Evolutionary conservation across 768 basidiomycete species (phyloP).

Genomic region (Pleurotus djamor): DNA sequence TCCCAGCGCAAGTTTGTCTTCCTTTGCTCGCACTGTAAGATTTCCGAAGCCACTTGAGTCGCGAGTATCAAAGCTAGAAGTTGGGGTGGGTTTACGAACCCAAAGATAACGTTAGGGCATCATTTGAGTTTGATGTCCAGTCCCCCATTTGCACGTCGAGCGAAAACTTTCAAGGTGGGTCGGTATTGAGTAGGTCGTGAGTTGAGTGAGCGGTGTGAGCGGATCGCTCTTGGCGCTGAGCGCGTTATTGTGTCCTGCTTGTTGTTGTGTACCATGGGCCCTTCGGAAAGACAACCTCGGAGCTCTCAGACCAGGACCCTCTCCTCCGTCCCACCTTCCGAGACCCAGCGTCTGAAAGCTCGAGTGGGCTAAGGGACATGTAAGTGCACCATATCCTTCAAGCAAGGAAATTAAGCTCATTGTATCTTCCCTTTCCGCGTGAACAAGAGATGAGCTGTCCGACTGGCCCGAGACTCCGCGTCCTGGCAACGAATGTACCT

Average conservation of each 20-base stretch:
- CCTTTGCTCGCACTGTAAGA: slow-evolving; percentile 62
- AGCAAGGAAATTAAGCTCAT: no score
- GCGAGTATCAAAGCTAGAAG: background rate
- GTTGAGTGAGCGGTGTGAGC: slow-evolving; percentile 1
- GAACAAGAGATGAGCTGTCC: no score
- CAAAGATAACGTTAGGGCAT: slow-evolving; percentile 72
- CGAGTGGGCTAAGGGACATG: no score
- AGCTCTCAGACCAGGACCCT: background rate
- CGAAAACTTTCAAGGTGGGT: background rate
- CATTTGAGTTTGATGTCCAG: slow-evolving; percentile 82
- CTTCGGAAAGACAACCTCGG: background rate
- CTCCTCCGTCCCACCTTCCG: background rate
- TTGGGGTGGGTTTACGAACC: slow-evolving; percentile 40
- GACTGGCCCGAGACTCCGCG: no score
- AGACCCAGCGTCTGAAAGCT: no score
- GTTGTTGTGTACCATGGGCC: background rate
- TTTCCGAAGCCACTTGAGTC: background rate
- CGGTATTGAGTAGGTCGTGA: background rate
- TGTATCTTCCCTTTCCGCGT: no score
- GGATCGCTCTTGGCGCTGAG: slow-evolving; percentile 7
- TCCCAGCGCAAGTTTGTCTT: slow-evolving; percentile 57
- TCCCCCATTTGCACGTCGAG: slow-evolving; percentile 36
- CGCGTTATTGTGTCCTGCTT: slow-evolving; percentile 7
- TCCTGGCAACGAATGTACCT: no score
- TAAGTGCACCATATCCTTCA: no score